A percentile compares a stretch with the other conserved stretches of the same genome.
phyloP scores from a whole-genome alignment of 176 grass and related monocot species.

The Zoysia pacifica region DNA sequence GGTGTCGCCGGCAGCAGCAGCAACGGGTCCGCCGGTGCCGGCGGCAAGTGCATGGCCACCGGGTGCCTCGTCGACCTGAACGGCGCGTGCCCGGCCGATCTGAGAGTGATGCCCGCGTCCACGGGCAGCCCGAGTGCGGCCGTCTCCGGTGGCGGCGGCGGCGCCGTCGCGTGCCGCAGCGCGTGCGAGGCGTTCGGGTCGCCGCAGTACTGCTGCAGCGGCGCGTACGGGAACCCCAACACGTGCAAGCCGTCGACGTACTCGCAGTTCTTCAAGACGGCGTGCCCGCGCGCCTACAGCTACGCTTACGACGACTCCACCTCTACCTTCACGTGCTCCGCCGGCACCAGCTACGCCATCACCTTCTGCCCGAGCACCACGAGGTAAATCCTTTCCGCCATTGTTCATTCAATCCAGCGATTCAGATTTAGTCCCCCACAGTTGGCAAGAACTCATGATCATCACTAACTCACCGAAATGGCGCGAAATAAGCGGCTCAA shows the following conservation, averaged over 20 bases:
- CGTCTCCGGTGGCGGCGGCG: too few species aligned
- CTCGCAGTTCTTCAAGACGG: conserved; percentile 95
- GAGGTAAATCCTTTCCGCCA: conserved; percentile 42
- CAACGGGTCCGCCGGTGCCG: conserved; percentile 9
- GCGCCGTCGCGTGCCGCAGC: conserved; percentile 69
- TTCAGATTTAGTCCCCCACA: not conserved
- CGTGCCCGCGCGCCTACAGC: conserved; percentile 88
- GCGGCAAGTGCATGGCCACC: conserved; percentile 62
- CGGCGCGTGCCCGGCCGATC: conserved; percentile 63
- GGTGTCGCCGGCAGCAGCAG: too few species aligned
- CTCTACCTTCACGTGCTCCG: conserved; percentile 80
- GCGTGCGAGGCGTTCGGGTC: conserved; percentile 90
- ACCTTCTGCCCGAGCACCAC: conserved; percentile 84
- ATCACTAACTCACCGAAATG: not conserved
- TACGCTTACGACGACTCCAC: conserved; percentile 92
- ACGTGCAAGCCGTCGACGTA: conserved; percentile 76
- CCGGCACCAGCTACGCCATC: conserved; percentile 72
- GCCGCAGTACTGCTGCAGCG: conserved; percentile 92
- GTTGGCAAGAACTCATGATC: too few species aligned
- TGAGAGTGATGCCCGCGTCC: conserved; percentile 50
- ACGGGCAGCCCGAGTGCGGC: too few species aligned
- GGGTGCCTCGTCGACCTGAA: conserved; percentile 85
- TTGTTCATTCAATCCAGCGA: not conserved
- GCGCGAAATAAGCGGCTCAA: conserved; percentile 29
- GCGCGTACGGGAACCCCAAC: conserved; percentile 67